Evolutionary conservation across 352 stramenopile genomes (phyloP), one percentile per base, ranked within the genome.

Genomic region (Pythium angustatum): DNA sequence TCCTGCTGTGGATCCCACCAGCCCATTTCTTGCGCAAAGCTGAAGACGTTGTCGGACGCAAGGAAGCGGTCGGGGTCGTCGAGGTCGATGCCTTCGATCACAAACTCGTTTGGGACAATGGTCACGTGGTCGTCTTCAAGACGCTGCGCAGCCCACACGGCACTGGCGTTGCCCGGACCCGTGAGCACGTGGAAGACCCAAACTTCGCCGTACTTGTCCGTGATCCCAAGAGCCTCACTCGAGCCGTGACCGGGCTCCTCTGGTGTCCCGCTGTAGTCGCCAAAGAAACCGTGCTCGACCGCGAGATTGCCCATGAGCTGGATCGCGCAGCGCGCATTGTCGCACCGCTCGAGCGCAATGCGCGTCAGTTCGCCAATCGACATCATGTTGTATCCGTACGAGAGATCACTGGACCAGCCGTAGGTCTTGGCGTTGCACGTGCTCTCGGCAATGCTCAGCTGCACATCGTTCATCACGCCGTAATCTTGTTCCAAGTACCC

Each of bases 121-220:
- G 88, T 87, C 49, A 98, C 83, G 61, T 97, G 87, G 44, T 94
- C 83, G 31, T 97, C 85, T 6, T 87, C 88, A 21, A 98, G 84
- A 26, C 90, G 85, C 75, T 98, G 91, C 3, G 94, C 96, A 0
- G 86, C 94, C 94, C 94, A 98, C 26, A 98, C 87, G 0, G 93
- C 94, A 24, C 81, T 85, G 9, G 83, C 66, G 28, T 97, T 94
- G 41, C 96, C 69, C 24, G 76, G 79, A 7, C 97, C 94, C 5
- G 93, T 94, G 54, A 98, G 75, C 0, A 98, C 84, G 68, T 98
- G 93, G 77, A 98, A 98, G 30, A 98, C 79, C 94, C 94, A 98
- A 12, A 90, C 87, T 58, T 98, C 93, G 17, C 79, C 82, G n/a
- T 85, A 71, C 36, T 88, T 81, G 71, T 98, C 96, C 1, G 78